Evolutionary conservation across 1,284 basidiomycete genomes (phyloP).

Genomic region (Apiotrichum domesticum): DNA sequence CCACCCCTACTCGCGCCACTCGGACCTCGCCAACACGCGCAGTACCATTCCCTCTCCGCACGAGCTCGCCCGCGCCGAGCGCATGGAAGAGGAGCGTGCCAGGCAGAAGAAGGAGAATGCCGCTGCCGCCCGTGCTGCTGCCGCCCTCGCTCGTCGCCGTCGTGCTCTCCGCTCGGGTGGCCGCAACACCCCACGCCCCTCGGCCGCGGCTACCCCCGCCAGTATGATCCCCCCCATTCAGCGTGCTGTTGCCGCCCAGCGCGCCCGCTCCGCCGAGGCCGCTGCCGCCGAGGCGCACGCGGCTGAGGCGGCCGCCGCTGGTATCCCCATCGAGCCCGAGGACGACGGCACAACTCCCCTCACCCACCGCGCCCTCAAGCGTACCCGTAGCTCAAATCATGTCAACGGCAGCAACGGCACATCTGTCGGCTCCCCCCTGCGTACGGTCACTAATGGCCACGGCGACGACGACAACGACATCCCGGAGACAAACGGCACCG

Average conservation of each 20-base stretch:
- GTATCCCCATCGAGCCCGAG: conserved; percentile 12
- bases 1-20: conserved; percentile 31
- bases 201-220: conserved; percentile 7
- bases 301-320: conserved; percentile 1
- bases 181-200: conserved; percentile 9
- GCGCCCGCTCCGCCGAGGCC: conserved; percentile 14
- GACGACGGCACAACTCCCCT: conserved; percentile 38
- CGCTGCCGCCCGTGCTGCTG: conserved; percentile 25
- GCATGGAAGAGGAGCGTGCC: conserved; percentile 25
- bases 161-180: conserved; percentile 12
- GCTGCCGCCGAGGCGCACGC: conserved; percentile 8
- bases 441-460: conserved; percentile 21
- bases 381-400: conserved; percentile 25
- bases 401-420: conserved; percentile 9
- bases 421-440: conserved; percentile 21
- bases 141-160: conserved; percentile 18
- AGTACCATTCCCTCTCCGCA: conserved; percentile 26
- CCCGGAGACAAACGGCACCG: not conserved
- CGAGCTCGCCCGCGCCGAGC: conserved; percentile 24
- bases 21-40: conserved; percentile 30
- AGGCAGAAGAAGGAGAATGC: conserved; percentile 29
- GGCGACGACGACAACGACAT: conserved; percentile 2
- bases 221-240: conserved; percentile 17
- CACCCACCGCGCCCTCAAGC: conserved; percentile 19
- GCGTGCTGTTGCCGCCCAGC: conserved; percentile 18